Evolutionary conservation across 495 filamentous ascomycete species (phyloP).

Genomic region (Penicillium arizonense): DNA sequence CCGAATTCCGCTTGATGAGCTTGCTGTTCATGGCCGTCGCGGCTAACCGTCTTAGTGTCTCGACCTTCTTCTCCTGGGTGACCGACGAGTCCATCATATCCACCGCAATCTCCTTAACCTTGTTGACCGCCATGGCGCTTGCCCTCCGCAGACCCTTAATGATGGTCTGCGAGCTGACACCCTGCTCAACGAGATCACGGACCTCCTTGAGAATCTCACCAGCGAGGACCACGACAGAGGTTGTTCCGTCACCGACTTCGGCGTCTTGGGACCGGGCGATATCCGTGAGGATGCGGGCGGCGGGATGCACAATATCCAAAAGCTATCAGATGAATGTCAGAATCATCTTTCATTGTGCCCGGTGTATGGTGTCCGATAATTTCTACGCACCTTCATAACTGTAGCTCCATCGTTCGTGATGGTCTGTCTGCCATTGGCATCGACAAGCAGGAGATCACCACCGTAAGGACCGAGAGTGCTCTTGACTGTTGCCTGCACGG

Average conservation of each 20-base stretch:
- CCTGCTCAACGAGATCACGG: slow-evolving; percentile 91
- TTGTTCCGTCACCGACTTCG: slow-evolving; percentile 97
- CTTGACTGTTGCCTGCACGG: slow-evolving; percentile 95
- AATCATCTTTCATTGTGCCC: neutral
- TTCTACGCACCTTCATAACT: slow-evolving; percentile 85
- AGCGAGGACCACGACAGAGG: slow-evolving; percentile 92
- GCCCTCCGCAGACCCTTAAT: slow-evolving; percentile 93
- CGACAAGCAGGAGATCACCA: slow-evolving; percentile 92
- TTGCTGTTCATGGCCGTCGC: slow-evolving; percentile 99
- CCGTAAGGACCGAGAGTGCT: slow-evolving; percentile 96
- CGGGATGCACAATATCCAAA: slow-evolving; percentile 96
- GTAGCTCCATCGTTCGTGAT: slow-evolving; percentile 99
- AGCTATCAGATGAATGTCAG: slow-evolving; percentile 55
- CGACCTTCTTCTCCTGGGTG: slow-evolving; percentile 78
- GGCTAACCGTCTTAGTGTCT: slow-evolving; percentile 86
- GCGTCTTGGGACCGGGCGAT: slow-evolving; percentile 98
- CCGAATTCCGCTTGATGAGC: slow-evolving; percentile 94
- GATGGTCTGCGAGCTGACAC: slow-evolving; percentile 95
- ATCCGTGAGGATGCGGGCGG: slow-evolving; percentile 95
- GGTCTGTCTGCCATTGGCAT: slow-evolving; percentile 91
- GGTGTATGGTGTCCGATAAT: neutral
- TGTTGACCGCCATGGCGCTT: slow-evolving; percentile 91
- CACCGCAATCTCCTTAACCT: slow-evolving; percentile 95
- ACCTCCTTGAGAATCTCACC: slow-evolving; percentile 97
- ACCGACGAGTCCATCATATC: slow-evolving; percentile 56